Conservation (phyloP, 441 rosid genomes). For the Erysimum pusillum region DNA sequence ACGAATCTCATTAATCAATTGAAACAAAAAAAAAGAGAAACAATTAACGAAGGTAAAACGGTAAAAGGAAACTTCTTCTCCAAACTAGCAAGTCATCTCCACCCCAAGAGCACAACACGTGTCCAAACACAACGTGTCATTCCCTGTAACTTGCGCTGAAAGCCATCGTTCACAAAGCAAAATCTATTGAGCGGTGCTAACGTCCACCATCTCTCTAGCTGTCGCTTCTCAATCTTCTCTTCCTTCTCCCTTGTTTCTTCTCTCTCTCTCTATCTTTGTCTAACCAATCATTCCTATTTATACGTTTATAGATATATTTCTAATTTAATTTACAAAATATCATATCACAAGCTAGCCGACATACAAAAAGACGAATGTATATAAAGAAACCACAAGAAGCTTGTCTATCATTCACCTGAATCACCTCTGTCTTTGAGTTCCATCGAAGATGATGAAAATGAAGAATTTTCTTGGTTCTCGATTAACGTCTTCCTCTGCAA, state of each 20-base stretch:
- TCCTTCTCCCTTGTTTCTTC: constrained; percentile 43
- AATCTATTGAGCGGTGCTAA: constrained; percentile 42
- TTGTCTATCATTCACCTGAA: constrained; percentile 30
- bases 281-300: constrained; percentile 45
- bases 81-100: constrained; percentile 41
- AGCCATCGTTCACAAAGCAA: constrained; percentile 47
- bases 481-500: constrained; percentile 42
- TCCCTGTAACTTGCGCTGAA: constrained; percentile 58
- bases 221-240: constrained; percentile 52
- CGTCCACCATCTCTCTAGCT: constrained; percentile 46
- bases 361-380: constrained; percentile 20
- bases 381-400: constrained; percentile 34
- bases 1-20: constrained; percentile 1
- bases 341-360: constrained; percentile 33
- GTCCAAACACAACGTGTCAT: constrained; percentile 53
- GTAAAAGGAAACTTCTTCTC: constrained; percentile 41
- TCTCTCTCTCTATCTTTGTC: constrained; percentile 33
- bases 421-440: constrained; percentile 12
- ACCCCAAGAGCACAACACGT: constrained; percentile 47
- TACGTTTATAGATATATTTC: constrained; percentile 20
- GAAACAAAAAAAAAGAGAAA: not conserved
- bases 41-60: constrained; percentile 15
- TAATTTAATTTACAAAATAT: not conserved
- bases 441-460: constrained; percentile 44
- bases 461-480: constrained; percentile 36